Evolutionary conservation across 495 filamentous ascomycete genomes (phyloP), one percentile per base, ranked within the genome.

Genomic region (Viridothelium virens): DNA sequence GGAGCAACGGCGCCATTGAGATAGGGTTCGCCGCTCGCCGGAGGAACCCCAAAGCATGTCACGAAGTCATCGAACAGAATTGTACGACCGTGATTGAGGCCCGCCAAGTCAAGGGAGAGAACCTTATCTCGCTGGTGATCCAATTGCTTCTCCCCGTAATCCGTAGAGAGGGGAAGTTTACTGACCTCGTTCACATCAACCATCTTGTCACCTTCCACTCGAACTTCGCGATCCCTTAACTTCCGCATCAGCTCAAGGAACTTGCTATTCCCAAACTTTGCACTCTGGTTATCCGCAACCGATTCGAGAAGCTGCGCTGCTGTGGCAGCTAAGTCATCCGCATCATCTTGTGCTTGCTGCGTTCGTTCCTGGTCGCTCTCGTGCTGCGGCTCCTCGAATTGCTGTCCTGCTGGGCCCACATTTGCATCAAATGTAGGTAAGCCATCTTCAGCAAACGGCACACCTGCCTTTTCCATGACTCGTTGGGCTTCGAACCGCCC

Each of bases 201-300:
- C 70, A 79, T 71, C 64, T 79, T 74, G 64, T 79, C 76, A 33
- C 74, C 77, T 50, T 77, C 73, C 3, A 79, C 77, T 16, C 66
- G 68, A 11, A 77, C 71, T 63, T 79, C 77, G 10, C 70, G 68
- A 61, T 79, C 77, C 14, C 76, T 71, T 12, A 79, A 69, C 36
- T 70, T 73, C 50, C 89, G 84, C 90, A 94, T 92, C 69, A 94
- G 75, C 9, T 82, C 82, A 18, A 92, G 79, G 70, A 94, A 94
- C 65, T 84, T 85, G 74, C 89, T 91, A 70, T 91, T 81, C 71
- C 87, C 83, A 72, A 92, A 92, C 70, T 94, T 92, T 62, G 84
- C 72, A 67, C 79, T 87, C 68, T 83, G 80, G 63, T 94, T 86
- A 67, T 86, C 77, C 38, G 84, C 79, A 10, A 94, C 81, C 48